phyloP scores from a whole-genome alignment of 176 grass and related monocot species.

The Carex littledalei region DNA sequence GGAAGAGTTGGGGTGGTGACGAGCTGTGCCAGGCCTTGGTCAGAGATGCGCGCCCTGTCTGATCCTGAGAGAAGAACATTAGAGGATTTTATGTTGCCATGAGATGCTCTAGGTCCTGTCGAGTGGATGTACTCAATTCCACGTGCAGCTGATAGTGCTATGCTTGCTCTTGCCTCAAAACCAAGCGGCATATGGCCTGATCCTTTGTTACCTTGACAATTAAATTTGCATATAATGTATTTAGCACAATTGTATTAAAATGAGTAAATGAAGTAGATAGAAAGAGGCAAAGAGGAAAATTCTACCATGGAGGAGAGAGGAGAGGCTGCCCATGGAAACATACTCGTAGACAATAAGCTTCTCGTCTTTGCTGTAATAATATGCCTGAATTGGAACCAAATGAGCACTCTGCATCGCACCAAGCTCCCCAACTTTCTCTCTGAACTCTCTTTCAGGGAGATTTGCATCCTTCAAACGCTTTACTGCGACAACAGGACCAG shows the following conservation, averaged over 20 bases:
- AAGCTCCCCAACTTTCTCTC: conserved; percentile 31
- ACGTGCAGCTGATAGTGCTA: conserved; percentile 61
- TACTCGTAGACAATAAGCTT: conserved; percentile 82
- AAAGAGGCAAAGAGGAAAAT: neutral
- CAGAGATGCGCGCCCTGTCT: conserved; percentile 36
- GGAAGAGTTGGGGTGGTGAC: conserved; percentile 24
- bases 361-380: conserved; percentile 75
- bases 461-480: conserved; percentile 62
- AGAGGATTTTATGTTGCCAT: conserved; percentile 72
- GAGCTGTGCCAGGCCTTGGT: conserved; percentile 47
- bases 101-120: conserved; percentile 22
- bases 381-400: conserved; percentile 49
- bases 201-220: conserved; percentile 28
- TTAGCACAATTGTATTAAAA: neutral
- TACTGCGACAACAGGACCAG: conserved; percentile 45
- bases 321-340: conserved; percentile 61
- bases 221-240: neutral
- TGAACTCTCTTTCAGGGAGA: conserved; percentile 56
- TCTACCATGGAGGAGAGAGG: conserved; percentile 56
- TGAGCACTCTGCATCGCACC: conserved; percentile 37
- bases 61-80: conserved; percentile 42
- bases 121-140: conserved; percentile 74
- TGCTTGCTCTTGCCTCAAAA: conserved; percentile 39
- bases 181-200: conserved; percentile 30
- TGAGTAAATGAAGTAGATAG: neutral